Base-by-base conservation (phyloP, 208 protist species). In the Crithidia sp. region DNA sequence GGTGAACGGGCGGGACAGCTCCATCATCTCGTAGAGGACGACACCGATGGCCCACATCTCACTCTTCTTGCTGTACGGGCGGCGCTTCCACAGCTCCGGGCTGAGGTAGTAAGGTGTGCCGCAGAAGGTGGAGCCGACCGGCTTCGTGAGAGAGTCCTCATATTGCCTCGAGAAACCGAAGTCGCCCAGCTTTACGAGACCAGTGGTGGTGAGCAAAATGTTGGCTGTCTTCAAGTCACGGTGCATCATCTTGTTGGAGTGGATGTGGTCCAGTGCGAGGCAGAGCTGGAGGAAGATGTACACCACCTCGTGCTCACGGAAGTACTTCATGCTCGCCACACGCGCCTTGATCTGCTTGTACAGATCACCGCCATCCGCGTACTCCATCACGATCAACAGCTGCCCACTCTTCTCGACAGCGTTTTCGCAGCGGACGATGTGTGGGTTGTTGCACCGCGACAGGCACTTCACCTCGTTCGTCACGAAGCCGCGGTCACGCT, bases 381-480 rank as follows among this genome's bases (percentile, higher is more conserved):
- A 95, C 79, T 95, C 90, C 90, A 93, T 93, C 16, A 93, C 81
- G 65, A 95, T 95, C 16, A 95, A 68, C 39, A 95, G 72, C 68
- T 88, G 87, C 2, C 89, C 89, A 47, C 86, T 85, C 44, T 76
- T 68, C 60, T 94, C 86, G 55, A 87, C 77, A 3, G 86, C 84
- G 12, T 81, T 74, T 10, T 82, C 79, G 74, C 97, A 98, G 39
- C 84, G 82, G 5, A 97, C 90, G 50, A 98, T 97, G 83, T 98
- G 94, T 12, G 94, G 92, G 83, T 97, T 95, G 66, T 87, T 79
- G 79, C 94, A 92, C 8, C 86, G 79, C 14, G 88, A 90, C 39
- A 98, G 91, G 54, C 97, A 88, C 70, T 94, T 90, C 37, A 97
- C 91, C 77, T 98, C 96, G 69, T 98, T 98, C 44, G 89, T 94